Evolutionary conservation across 345 rosid species (phyloP), one percentile per base, ranked within the genome.

Genomic region (Passiflora organensis): DNA sequence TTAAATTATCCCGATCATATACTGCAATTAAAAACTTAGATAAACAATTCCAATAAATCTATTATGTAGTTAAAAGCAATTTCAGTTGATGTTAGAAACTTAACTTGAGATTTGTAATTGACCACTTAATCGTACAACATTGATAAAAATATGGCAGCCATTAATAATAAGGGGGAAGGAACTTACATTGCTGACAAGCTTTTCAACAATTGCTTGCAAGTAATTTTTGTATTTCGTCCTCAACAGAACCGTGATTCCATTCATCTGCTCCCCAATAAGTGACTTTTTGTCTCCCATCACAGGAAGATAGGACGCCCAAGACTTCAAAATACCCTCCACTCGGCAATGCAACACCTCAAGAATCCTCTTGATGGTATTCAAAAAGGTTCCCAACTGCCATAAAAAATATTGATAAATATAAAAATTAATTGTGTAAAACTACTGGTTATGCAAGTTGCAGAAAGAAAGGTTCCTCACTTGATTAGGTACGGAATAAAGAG

Each of bases 191-290:
- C 56, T 80, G 57, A 88, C 82, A 57, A 93, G 91, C 74, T 93
- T 80, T 75, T 85, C 91, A 54, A 93, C 95, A 2, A 73, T 79
- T n/a, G 96, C 99, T 56, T 86, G 96, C 87, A 82, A 68, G 74
- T 86, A 88, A 66, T 78, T 93, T 72, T 90, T 93, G 78, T 88
- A 88, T 73, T 88, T 88, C 49, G 99, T 93, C 66, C 93, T 86
- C 64, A 88, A 72, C 59, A 88, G 68, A 56, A 93, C 99, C 0
- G 91, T 84, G 63, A 84, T 77, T 63, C 78, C 95, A 72, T 84
- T 93, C 94, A 86, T 88, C 75, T 88, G 94, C 59, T 93, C 99
- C 20, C 96, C 99, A 20, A 81, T 82, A 22, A 67, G 70, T 11
- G 77, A 78, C 71, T 81, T 88, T 64, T 80, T 93, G 41, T 93